A percentile compares a stretch with the other conserved stretches of the same genome.
Evolutionary conservation across 148 eudicot genomes (phyloP).

Genomic region (Vaccinium corymbosum): DNA sequence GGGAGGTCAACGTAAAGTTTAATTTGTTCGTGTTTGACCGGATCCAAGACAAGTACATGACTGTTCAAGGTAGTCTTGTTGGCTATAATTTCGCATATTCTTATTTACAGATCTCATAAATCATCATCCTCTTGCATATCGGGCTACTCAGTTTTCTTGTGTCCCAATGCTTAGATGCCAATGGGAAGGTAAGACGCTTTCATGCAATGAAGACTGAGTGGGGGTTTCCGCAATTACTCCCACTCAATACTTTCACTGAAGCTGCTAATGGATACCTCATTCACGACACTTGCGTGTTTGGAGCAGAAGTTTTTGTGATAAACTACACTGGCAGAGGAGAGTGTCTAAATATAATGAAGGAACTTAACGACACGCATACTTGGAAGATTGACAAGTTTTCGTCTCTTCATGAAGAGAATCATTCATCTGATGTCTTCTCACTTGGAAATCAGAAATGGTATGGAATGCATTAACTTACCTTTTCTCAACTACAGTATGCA

Average conservation of each 20-base stretch:
- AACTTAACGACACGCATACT: neutral
- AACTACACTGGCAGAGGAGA: neutral
- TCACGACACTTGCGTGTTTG: neutral
- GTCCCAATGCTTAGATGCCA: too few relatives aligned
- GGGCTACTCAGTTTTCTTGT: neutral
- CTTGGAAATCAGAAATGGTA: neutral
- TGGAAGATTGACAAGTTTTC: conserved; percentile 4
- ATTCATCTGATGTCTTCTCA: neutral
- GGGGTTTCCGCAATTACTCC: neutral
- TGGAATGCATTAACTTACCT: neutral
- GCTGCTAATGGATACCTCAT: neutral
- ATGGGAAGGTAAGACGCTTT: too few relatives aligned
- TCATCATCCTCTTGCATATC: neutral
- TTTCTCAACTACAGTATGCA: neutral
- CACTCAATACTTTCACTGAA: neutral
- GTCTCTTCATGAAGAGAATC: neutral
- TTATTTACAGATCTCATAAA: too few relatives aligned
- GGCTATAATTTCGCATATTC: too few relatives aligned
- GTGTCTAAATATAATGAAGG: neutral
- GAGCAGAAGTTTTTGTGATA: neutral
- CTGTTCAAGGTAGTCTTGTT: too few relatives aligned
- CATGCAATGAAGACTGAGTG: too few relatives aligned
- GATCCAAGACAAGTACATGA: too few relatives aligned
- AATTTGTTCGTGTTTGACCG: too few relatives aligned
- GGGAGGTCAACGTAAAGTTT: too few relatives aligned